Evolutionary conservation across 202 grass and related monocot genomes (phyloP), one percentile per base, ranked within the genome.

Genomic region (Schoenoplectus tabernaemontani): DNA sequence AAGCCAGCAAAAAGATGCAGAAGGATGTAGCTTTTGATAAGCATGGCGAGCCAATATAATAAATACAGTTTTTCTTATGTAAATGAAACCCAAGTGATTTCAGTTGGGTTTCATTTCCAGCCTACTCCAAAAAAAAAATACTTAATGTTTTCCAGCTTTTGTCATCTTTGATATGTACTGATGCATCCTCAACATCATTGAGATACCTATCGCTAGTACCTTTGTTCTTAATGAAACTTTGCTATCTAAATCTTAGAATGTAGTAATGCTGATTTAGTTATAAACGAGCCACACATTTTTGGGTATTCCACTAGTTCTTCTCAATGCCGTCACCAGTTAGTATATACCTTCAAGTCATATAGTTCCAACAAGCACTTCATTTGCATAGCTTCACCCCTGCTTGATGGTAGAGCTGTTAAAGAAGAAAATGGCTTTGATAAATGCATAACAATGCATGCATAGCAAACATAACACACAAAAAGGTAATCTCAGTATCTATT

Each of bases 291-390:
- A 1, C n/a, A 63, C 16, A 63, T 65, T 36, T 65, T 11, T 15
- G 59, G 10, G 15, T 7, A 36, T 30, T 67, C 3, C 3, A 7
- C 65, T 76, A 36, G 41, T 48, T 39, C 30, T 20, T 60, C 26
- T 34, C 58, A 78, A 59, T 64, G 24, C 50, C 32, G 77, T 82
- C 34, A 30, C 1, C 1, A 33, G 24, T 53, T 73, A 73, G 46
- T 53, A 82, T 61, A 89, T 92, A 98, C 96, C 96, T 98, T 98
- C 70, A 98, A 86, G 57, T 91, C 91, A n/a, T 98, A 98, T 57
- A 98, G 76, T 88, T 98, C 96, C 85, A 98, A 83, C 86, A 98
- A 95, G 87, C 96, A 98, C 78, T 95, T 98, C 91, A 92, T 95
- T 92, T 98, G 91, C 82, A 95, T 57, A 74, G 95, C 91, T 87